Evolutionary conservation across 2,329 filamentous ascomycete species (phyloP), one percentile per base, ranked within the genome.

Genomic region (Penicillium occitanis): DNA sequence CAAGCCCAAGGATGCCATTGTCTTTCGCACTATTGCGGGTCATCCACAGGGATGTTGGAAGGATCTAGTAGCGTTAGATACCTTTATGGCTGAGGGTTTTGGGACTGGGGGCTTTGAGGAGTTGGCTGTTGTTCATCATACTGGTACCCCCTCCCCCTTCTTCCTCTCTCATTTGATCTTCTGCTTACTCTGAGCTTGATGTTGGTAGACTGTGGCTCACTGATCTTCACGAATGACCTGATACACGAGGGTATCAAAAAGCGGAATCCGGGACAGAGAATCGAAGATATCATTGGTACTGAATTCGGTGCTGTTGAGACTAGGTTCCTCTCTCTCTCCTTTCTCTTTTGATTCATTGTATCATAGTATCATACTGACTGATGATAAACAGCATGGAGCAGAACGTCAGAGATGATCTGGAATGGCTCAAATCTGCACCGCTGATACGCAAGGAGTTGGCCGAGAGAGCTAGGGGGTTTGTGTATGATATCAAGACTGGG

Each of bases 401-500:
- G 40, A 58, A 42, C 17, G 62, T 64, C 2, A 59, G n/a, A 19
- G 62, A 64, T 40, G 62, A 64, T 2, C 37, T 64, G 30, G 5
- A 46, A n/a, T 64, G 51, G 51, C 28, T 64, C 5, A 51, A 42
- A 22, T 8, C 28, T 8, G 37, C 25, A 1, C 62, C 30, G 10
- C 19, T 59, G 8, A 11, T 59, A 40, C 62, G 53, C 8, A 59
- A 51, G 17, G 62, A 51, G 19, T n/a, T 64, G 40, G 51, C 40
- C 8, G 22, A 59, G 5, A 59, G 22, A 7, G 30, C 19, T 8
- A 14, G n/a, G 17, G 53, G 14, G 7, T 64, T 59, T 37, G 53
- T 64, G 13, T 64, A 59, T 28, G 42, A 51, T 59, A 59, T 59
- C 25, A 59, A 64, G 19, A 37, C 62, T 4, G 42, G 62, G 10